Percentiles rank a stretch among this genome's conserved stretches.
Evolutionary conservation across 371 early-diverging fungal species (phyloP).

Genomic region (Mucor plumbeus): DNA sequence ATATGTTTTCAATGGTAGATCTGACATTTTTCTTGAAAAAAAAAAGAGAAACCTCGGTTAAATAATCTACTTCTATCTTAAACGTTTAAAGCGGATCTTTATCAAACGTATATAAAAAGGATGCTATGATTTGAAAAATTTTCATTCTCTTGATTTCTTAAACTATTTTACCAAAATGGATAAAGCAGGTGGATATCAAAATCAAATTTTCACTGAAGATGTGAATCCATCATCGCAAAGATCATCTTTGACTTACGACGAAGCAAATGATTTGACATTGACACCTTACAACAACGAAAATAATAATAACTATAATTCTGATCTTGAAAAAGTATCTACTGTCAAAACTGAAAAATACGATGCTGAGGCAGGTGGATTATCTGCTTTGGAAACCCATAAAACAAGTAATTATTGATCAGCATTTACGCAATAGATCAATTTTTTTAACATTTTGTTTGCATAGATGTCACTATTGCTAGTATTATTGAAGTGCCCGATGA

Average conservation of each 20-base stretch:
- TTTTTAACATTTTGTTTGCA: background rate
- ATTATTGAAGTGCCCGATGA: constrained; percentile 33
- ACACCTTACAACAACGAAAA: constrained; percentile 11
- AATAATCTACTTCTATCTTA: constrained; percentile 2
- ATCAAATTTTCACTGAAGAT: background rate
- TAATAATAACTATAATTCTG: background rate
- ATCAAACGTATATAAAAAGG: constrained; percentile 5
- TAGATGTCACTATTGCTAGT: constrained; percentile 40
- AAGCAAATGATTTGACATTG: constrained; percentile 24
- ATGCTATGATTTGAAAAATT: background rate
- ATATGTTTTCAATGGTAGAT: background rate
- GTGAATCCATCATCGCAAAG: background rate
- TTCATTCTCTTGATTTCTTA: background rate
- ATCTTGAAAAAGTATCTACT: constrained; percentile 16
- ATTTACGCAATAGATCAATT: background rate
- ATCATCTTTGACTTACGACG: constrained; percentile 14
- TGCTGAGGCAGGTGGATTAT: constrained; percentile 19
- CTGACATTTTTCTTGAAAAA: background rate
- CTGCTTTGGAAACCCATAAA: constrained; percentile 5
- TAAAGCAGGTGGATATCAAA: background rate
- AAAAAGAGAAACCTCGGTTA: background rate
- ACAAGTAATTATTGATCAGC: constrained; percentile 14
- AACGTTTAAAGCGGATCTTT: constrained; percentile 10
- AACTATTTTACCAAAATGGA: background rate
- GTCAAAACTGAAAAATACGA: constrained; percentile 26